A percentile compares a stretch with the other conserved stretches of the same genome.
Evolutionary conservation across 2,329 filamentous ascomycete species (phyloP).

Genomic region (Hymenoscyphus repandus): DNA sequence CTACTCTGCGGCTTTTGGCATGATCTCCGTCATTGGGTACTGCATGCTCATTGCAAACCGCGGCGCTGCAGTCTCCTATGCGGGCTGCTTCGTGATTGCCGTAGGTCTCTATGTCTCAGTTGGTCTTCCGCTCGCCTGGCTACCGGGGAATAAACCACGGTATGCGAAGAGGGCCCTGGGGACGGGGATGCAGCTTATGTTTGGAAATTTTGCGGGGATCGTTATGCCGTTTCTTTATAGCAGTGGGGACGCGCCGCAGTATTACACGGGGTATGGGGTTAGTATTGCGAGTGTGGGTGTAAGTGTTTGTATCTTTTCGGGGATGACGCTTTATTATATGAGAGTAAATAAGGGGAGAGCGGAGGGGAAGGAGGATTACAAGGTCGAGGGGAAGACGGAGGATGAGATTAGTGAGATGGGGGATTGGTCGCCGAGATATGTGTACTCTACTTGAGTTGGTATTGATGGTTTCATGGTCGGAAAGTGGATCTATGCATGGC

Average conservation of each 20-base stretch:
- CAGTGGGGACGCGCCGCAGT: constrained; percentile 19
- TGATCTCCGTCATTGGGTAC: constrained; percentile 39
- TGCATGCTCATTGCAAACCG: background rate
- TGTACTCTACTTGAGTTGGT: constrained; percentile 16
- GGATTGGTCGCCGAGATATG: constrained; percentile 35
- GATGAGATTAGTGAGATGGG: constrained; percentile 40
- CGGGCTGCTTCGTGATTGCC: background rate
- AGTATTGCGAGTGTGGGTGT: background rate
- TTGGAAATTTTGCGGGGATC: constrained; percentile 56
- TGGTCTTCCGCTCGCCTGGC: constrained; percentile 31
- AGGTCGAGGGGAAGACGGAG: constrained; percentile 37
- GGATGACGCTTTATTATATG: constrained; percentile 27
- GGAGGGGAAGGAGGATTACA: constrained; percentile 35
- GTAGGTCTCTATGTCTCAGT: constrained; percentile 20
- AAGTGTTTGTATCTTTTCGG: background rate
- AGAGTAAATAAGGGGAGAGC: constrained; percentile 34
- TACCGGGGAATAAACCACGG: constrained; percentile 50
- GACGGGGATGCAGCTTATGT: constrained; percentile 52
- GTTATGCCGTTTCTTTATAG: constrained; percentile 54
- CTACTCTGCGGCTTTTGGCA: constrained; percentile 47
- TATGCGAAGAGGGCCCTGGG: constrained; percentile 58
- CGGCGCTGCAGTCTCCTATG: background rate
- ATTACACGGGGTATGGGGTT: background rate
- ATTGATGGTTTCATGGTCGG: no score
- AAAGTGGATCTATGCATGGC: no score